Conservation (phyloP, 2,329 filamentous ascomycete species). For the Fusarium incarnatum region DNA sequence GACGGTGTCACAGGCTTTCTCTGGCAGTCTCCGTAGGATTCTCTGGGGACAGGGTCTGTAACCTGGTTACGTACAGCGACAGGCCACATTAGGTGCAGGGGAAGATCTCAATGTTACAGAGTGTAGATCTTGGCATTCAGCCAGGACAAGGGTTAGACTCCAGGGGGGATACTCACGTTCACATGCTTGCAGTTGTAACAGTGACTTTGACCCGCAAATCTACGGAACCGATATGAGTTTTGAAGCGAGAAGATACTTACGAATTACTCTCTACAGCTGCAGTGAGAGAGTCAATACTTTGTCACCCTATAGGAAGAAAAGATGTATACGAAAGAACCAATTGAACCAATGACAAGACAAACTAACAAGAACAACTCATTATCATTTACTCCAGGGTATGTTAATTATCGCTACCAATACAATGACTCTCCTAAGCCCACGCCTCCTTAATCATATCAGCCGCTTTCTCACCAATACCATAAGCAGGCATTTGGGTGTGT, state of each 20-base stretch:
- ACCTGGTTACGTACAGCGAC: background rate
- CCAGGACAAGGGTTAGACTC: background rate
- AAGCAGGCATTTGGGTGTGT: constrained; percentile 67
- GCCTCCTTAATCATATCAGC: constrained; percentile 61
- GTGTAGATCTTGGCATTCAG: constrained; percentile 19
- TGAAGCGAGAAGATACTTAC: background rate
- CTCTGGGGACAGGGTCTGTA: background rate
- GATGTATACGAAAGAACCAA: background rate
- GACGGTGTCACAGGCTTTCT: background rate
- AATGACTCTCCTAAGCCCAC: constrained; percentile 17
- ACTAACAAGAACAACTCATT: background rate
- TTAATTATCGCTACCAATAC: background rate
- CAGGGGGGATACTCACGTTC: background rate
- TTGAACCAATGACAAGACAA: background rate
- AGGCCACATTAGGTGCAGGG: background rate
- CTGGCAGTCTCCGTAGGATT: background rate
- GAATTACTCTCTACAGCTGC: background rate
- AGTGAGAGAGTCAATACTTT: background rate
- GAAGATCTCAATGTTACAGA: constrained; percentile 24
- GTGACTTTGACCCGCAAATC: background rate
- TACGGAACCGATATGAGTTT: background rate
- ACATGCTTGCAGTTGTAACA: background rate
- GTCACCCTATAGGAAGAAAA: background rate
- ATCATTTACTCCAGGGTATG: background rate
- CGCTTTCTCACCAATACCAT: constrained; percentile 66